A percentile compares a stretch with the other conserved stretches of the same genome.
These are phyloP conservation scores for Solanum clarkiae DNA, from an alignment of 257 asterid species.

Conservation along the genomic window DNA sequence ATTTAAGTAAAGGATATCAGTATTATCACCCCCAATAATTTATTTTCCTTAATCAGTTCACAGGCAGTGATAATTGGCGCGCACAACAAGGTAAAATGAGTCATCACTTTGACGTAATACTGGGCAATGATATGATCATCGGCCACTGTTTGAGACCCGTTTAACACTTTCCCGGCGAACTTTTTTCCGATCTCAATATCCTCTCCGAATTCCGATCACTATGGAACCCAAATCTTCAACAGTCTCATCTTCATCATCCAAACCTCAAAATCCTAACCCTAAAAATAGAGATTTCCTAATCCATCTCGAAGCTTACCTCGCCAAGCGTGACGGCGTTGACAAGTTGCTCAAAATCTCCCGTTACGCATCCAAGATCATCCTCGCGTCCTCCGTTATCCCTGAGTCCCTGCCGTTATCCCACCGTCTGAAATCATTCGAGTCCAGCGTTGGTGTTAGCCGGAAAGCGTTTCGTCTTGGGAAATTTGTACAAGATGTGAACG, in stretches of 20 bases:
- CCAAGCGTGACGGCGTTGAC: slow-evolving; percentile 92
- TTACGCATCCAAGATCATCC: slow-evolving; percentile 70
- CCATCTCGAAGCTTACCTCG: slow-evolving; percentile 67
- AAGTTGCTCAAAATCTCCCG: slow-evolving; percentile 78
- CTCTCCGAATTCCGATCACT: background rate
- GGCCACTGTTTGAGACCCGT: background rate
- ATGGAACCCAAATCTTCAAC: slow-evolving; percentile 27
- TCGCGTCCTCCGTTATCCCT: slow-evolving; percentile 44
- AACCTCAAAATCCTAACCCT: slow-evolving; percentile 6
- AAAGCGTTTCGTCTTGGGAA: slow-evolving; percentile 93
- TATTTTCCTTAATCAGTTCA: background rate
- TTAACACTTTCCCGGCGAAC: background rate
- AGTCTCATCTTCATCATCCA: background rate
- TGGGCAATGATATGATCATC: background rate
- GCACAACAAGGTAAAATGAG: background rate
- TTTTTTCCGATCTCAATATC: background rate
- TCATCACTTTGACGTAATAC: background rate
- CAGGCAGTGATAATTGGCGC: background rate
- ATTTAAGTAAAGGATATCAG: no score
- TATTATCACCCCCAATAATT: no score
- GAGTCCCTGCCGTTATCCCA: slow-evolving; percentile 7
- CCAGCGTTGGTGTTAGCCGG: slow-evolving; percentile 80
- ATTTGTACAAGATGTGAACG: slow-evolving; percentile 77
- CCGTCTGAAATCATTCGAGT: slow-evolving; percentile 77
- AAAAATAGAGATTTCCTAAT: slow-evolving; percentile 37